phyloP scores from a whole-genome alignment of 352 stramenopile species.

The Phytophthora sansomeana region DNA sequence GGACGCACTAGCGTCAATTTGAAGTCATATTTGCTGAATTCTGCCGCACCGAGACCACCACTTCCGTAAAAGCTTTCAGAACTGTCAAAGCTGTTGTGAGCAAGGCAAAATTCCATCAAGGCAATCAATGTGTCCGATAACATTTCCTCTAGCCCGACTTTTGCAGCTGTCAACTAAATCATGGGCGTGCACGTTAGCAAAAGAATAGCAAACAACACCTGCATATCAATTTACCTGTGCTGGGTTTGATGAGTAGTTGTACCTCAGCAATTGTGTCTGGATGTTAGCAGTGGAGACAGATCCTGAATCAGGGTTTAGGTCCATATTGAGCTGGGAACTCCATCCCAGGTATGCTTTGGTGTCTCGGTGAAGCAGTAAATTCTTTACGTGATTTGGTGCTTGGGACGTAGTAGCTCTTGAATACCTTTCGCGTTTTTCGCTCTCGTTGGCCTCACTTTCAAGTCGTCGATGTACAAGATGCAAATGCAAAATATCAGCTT shows the following conservation, averaged over 20 bases:
- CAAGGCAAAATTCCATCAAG: slow-evolving; percentile 38
- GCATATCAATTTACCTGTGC: slow-evolving; percentile 35
- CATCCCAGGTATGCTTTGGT: slow-evolving; percentile 30
- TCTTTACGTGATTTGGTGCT: slow-evolving; percentile 62
- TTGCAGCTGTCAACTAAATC: slow-evolving; percentile 39
- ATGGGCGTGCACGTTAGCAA: slow-evolving; percentile 11
- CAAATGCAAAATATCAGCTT: slow-evolving; percentile 59
- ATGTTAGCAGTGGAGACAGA: slow-evolving; percentile 17
- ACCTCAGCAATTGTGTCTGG: slow-evolving; percentile 44
- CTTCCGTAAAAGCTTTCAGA: neutral
- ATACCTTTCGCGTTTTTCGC: slow-evolving; percentile 1
- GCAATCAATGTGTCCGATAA: slow-evolving; percentile 33
- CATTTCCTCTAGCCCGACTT: slow-evolving; percentile 44
- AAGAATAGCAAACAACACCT: neutral
- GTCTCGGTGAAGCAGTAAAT: slow-evolving; percentile 68
- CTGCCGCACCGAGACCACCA: neutral
- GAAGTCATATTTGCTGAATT: neutral
- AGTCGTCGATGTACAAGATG: slow-evolving; percentile 34
- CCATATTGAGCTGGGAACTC: slow-evolving; percentile 11
- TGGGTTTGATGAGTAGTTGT: slow-evolving; percentile 60
- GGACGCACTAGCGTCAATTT: slow-evolving; percentile 31
- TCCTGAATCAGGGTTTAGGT: slow-evolving; percentile 2
- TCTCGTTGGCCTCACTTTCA: slow-evolving; percentile 16
- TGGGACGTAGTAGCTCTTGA: slow-evolving; percentile 4
- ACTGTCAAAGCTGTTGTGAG: slow-evolving; percentile 15